Evolutionary conservation across 2,329 filamentous ascomycete genomes (phyloP), one percentile per base, ranked within the genome.

Genomic region (Colletotrichum caudatum): DNA sequence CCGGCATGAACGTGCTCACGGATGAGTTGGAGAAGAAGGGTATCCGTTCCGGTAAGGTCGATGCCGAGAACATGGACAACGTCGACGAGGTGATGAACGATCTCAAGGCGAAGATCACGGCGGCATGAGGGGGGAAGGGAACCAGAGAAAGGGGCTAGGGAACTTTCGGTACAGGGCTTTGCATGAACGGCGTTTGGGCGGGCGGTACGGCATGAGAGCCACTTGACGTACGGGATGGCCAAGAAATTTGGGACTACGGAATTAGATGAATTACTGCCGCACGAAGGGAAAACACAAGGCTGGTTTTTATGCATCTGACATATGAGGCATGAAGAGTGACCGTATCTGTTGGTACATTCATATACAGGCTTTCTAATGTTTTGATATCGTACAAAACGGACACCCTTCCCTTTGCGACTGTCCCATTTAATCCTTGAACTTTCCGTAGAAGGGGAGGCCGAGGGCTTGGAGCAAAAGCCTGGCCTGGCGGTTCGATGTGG

Each of bases 61-160:
- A 97, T 78, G 94, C 95, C 0, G 85, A 83, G 26, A 91, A 98
- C 80, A 98, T 98, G 96, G 93, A 94, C 64, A 91, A 90, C 9
- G 90, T 97, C 51, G 94, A 98, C 81, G 84, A 81, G 39, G 83
- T 97, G 60, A 94, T 97, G 79, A 85, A 89, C 63, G 88, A 84
- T 44, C 82, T 97, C 72, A 86, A 84, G 77, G 84, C 82, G 37
- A 79, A 81, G 75, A 79, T 78, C 66, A 77, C 78, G 33, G 71
- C 68, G 56, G 54, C 64, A 67, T 71, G 57, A 62, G 51, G 20
- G 35, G 20, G 44, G 29, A 18, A 57, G 44, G 29, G 14, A 57
- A 66, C 5, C 18, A 73, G 66, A 48, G 69, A 11, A 58, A 60
- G 37, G 62, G 39, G 14, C 37, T 2, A 53, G 59, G 56, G 50